Evolutionary conservation across 2,329 filamentous ascomycete species (phyloP), one percentile per base, ranked within the genome.

Genomic region (Pseudocercospora musae): DNA sequence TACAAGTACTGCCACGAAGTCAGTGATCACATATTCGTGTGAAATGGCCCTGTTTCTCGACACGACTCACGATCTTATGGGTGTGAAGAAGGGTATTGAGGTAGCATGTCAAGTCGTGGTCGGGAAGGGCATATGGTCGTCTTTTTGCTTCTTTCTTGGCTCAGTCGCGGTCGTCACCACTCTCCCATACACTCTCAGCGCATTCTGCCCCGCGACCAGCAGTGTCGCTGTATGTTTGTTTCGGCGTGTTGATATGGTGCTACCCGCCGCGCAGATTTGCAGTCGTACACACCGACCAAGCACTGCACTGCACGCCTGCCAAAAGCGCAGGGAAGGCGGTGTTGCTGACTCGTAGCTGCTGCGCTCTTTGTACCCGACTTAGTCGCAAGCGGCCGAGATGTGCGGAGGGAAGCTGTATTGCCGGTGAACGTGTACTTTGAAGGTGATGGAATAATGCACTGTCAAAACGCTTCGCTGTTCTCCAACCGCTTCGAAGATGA

Each of bases 321-420:
- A 27, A 50, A 50, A 50, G 48, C 21, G 15, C 48, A 52, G 48
- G 48, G 48, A 52, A 52, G 48, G 48, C 48, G 48, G 48, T 52
- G 48, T 25, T 52, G 48, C 48, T 52, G 48, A 52, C 48, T 52
- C 48, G 48, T 25, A 8, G 48, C 48, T 21, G 48, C 48, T 29
- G 48, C n/a, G n/a, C 48, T 50, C 48, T 50, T 50, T 50, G 48
- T 50, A 23, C 48, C 48, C 29, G 48, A 29, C 48, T 11, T 18
- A 50, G n/a, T 37, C 33, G 33, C 33, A 37, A 37, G 33, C 33
- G 33, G 33, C 7, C 13, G 33, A 5, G 33, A n/a, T 37, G 33
- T 37, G 2, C 33, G 33, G 33, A 37, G 33, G 33, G 13, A n/a
- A 37, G 33, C 15, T 37, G 33, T 37, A 37, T 37, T 40, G 37